Evolutionary conservation across 495 filamentous ascomycete species (phyloP), one percentile per base, ranked within the genome.

Genomic region (Talaromyces proteolyticus): DNA sequence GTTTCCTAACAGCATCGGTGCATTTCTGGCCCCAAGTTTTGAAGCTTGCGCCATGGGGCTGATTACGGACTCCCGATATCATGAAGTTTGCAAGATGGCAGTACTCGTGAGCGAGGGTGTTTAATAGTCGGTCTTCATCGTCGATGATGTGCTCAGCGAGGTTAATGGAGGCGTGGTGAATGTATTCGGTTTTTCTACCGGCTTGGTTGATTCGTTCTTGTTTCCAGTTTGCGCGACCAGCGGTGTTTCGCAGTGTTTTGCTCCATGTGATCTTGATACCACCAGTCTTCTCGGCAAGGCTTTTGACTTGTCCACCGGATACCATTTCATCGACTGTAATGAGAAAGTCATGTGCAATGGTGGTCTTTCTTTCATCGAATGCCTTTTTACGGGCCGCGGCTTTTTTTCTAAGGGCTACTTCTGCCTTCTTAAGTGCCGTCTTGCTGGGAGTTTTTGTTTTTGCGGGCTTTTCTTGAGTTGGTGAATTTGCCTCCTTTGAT

Each of bases 51-150:
- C 91, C 92, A 60, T 97, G 93, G 1, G 89, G 85, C 49, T 87
- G 77, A 25, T 79, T 79, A 18, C 73, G 75, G 19, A 87, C 67
- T 14, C 81, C 75, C 25, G 75, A 79, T 44, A 96, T 73, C 74
- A 96, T 89, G 65, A 87, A 94, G 58, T 87, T 91, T 24, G 88
- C 84, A 1, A 97, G 73, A 61, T 98, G 93, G 66, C 92, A 96
- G 72, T 90, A 98, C 55, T 98, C 93, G 64, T 98, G 93, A 3
- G 91, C 89, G 18, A 96, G 58, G 0, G 88, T 88, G 63, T 95
- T 95, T 42, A 91, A 72, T 18, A 98, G 75, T 18, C 90, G 82
- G 40, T 88, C 72, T 49, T 86, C 78, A 61, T 84, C 79, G 62
- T 85, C 76, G 47, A 97, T 87, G 42, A 98, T 86, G 51, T 90